phyloP scores from a whole-genome alignment of 495 filamentous ascomycete genomes.

The Cercophora sp. region DNA sequence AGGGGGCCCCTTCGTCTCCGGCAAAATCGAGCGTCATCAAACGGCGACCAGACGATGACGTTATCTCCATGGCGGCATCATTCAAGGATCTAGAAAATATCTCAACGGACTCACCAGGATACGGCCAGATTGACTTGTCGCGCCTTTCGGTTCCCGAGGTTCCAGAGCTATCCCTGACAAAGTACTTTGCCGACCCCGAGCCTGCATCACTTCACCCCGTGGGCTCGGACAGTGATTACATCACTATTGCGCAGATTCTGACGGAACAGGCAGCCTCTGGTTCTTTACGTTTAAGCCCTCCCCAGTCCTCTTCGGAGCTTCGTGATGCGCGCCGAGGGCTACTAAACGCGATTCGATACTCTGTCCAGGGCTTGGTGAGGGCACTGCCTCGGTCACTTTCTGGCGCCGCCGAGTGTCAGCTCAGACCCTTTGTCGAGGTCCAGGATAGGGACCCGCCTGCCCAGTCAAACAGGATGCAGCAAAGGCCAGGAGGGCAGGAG shows the following conservation, averaged over 20 bases:
- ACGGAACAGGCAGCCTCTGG: slow-evolving; percentile 55
- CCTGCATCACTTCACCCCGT: slow-evolving; percentile 38
- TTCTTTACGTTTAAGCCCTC: slow-evolving; percentile 25
- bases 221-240: slow-evolving; percentile 46
- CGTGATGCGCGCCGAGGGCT: slow-evolving; percentile 33
- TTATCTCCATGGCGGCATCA: slow-evolving; percentile 44
- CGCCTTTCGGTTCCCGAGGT: slow-evolving; percentile 37
- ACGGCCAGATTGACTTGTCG: slow-evolving; percentile 37
- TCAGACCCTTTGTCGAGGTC: slow-evolving; percentile 47
- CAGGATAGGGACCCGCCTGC: slow-evolving; percentile 47
- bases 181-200: slow-evolving; percentile 48
- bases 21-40: slow-evolving; percentile 39
- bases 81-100: slow-evolving; percentile 44
- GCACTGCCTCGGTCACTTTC: slow-evolving; percentile 37
- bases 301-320: slow-evolving; percentile 7
- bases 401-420: slow-evolving; percentile 33
- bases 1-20: slow-evolving; percentile 41
- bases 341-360: slow-evolving; percentile 35
- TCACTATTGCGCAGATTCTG: slow-evolving; percentile 58
- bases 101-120: slow-evolving; percentile 28
- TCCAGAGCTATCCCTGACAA: slow-evolving; percentile 42
- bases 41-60: slow-evolving; percentile 41
- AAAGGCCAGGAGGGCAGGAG: slow-evolving; percentile 37
- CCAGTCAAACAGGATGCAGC: slow-evolving; percentile 43
- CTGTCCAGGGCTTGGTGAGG: slow-evolving; percentile 35